Conservation (phyloP, 228 moss, liverwort and hornwort genomes). For the Sphagnum fallax region DNA sequence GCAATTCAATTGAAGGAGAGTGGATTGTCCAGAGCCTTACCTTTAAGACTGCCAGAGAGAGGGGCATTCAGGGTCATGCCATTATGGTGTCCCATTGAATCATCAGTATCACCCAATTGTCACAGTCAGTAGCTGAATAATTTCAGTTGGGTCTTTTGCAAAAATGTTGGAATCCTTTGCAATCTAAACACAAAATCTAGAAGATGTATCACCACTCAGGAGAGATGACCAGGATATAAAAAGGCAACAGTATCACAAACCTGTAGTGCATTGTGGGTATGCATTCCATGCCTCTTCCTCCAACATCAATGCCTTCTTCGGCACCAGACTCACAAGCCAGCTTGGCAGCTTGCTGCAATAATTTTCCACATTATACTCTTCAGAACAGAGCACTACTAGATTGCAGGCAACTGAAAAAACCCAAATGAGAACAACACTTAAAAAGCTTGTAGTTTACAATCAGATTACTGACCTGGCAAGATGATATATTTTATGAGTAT, state of each 20-base stretch:
- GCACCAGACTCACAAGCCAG: slow-evolving; percentile 93
- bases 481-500: slow-evolving; percentile 97
- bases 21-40: slow-evolving; percentile 8
- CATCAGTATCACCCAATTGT: slow-evolving; percentile 23
- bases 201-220: too few species aligned
- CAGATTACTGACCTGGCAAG: slow-evolving; percentile 47
- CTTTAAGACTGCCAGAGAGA: slow-evolving; percentile 34
- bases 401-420: too few species aligned
- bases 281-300: slow-evolving; percentile 99
- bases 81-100: slow-evolving; percentile 2
- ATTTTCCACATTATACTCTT: too few species aligned
- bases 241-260: slow-evolving; percentile 14
- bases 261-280: slow-evolving; percentile 85
- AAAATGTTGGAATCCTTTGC: too few species aligned
- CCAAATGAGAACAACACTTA: too few species aligned
- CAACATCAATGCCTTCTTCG: slow-evolving; percentile 89
- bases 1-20: too few species aligned
- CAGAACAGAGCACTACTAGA: too few species aligned
- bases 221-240: background rate
- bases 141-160: too few species aligned
- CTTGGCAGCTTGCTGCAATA: slow-evolving; percentile 85
- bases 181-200: too few species aligned
- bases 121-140: slow-evolving; percentile 7
- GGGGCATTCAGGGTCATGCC: slow-evolving; percentile 4
- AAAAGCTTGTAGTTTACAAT: background rate